Conservation (phyloP, 2,329 filamentous ascomycete species). For the Dryadomyces sulphureus region DNA sequence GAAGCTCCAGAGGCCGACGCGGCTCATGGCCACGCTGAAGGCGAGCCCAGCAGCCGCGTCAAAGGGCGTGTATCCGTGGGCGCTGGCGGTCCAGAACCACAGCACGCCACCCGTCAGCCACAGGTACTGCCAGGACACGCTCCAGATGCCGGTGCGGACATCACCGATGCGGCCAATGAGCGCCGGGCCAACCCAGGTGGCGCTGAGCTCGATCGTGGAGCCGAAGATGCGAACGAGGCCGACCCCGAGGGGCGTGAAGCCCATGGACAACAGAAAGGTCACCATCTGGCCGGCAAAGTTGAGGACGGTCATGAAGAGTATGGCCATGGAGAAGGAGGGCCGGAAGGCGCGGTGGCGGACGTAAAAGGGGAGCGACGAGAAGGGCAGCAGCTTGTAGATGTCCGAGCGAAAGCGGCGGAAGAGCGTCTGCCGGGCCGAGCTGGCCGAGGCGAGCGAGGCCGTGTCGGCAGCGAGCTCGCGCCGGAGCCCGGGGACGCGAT, state of each 20-base stretch:
- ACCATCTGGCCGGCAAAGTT: conserved; percentile 48
- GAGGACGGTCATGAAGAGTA: conserved; percentile 49
- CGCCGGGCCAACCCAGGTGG: conserved; percentile 44
- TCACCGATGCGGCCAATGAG: conserved; percentile 40
- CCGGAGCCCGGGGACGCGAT: conserved; percentile 10
- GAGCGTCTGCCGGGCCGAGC: neutral
- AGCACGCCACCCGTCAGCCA: conserved; percentile 31
- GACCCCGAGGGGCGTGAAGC: conserved; percentile 34
- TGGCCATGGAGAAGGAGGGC: conserved; percentile 41
- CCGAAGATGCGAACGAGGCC: conserved; percentile 37
- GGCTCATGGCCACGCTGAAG: conserved; percentile 36
- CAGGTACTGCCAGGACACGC: conserved; percentile 50
- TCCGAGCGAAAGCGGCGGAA: neutral
- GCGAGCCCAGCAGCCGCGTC: conserved; percentile 30
- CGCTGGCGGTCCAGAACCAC: conserved; percentile 22
- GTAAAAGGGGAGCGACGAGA: conserved; percentile 26
- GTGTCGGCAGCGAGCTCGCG: neutral
- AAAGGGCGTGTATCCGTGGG: neutral
- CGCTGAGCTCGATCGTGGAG: conserved; percentile 40
- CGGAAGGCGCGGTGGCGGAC: conserved; percentile 39
- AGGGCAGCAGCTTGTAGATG: conserved; percentile 11
- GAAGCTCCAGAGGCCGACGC: conserved; percentile 46
- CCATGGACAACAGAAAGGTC: conserved; percentile 42
- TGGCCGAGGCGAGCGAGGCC: neutral
- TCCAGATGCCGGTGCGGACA: conserved; percentile 57